A percentile compares a stretch with the other conserved stretches of the same genome.
phyloP scores from a whole-genome alignment of 345 rosid genomes.

The Melaleuca quinquenervia region DNA sequence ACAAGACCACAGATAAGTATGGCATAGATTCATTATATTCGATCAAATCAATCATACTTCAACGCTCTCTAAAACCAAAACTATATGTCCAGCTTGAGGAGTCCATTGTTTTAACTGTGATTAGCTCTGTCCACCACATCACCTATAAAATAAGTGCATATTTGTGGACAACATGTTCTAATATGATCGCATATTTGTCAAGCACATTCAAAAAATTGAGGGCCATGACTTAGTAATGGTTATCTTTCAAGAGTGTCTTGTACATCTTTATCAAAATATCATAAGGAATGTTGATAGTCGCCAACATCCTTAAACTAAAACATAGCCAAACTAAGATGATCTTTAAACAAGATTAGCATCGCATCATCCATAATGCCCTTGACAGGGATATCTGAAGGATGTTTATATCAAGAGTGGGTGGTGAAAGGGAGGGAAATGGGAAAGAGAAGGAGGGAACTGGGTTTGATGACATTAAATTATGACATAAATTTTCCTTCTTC shows the following conservation, averaged over 20 bases:
- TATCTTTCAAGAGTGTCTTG: not conserved
- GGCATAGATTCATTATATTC: not conserved
- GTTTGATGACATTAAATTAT: not conserved
- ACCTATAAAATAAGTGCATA: not conserved
- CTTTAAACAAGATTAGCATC: not conserved
- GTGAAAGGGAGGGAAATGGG: constrained; percentile 12
- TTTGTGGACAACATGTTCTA: too few species aligned
- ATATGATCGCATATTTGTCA: not conserved
- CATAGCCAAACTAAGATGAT: not conserved
- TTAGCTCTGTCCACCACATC: not conserved
- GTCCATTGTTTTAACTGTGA: not conserved
- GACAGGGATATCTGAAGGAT: not conserved
- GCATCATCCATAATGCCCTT: not conserved
- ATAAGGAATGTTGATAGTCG: not conserved
- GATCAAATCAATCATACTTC: not conserved
- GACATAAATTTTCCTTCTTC: not conserved
- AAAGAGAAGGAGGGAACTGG: not conserved
- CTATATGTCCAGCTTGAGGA: not conserved
- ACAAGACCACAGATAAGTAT: not conserved
- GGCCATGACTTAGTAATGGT: not conserved
- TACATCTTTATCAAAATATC: not conserved
- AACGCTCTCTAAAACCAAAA: not conserved
- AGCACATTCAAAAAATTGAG: not conserved
- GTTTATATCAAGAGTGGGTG: constrained; percentile 36
- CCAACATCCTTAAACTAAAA: not conserved